Evolutionary conservation across 129 eudicot species (phyloP).

Genomic region (Helianthus annuus): HanXRQr2.0-SUNRISE NC_035434.2:21664153-21664652

Average conservation of each 20-base stretch:
- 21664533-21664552: background rate
- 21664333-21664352: constrained; percentile 70
- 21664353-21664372: constrained; percentile 78
- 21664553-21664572: background rate
- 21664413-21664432: constrained; percentile 17
- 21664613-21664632: too few relatives aligned
- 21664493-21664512: background rate
- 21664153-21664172: constrained; percentile 57
- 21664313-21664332: constrained; percentile 83
- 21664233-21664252: constrained; percentile 1
- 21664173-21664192: constrained; percentile 42
- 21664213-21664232: background rate
- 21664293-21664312: constrained; percentile 68
- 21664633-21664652: background rate
- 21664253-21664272: constrained; percentile 3
- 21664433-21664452: background rate
- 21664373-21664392: constrained; percentile 92
- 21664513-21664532: background rate
- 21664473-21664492: background rate
- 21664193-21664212: constrained; percentile 15
- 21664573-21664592: background rate
- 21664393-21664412: constrained; percentile 60
- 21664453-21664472: background rate
- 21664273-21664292: constrained; percentile 70
- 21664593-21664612: background rate